A percentile compares a stretch with the other conserved stretches of the same genome.
phyloP scores from a whole-genome alignment of 805 yeast species.

The Saccharomycodes ludwigii region DNA sequence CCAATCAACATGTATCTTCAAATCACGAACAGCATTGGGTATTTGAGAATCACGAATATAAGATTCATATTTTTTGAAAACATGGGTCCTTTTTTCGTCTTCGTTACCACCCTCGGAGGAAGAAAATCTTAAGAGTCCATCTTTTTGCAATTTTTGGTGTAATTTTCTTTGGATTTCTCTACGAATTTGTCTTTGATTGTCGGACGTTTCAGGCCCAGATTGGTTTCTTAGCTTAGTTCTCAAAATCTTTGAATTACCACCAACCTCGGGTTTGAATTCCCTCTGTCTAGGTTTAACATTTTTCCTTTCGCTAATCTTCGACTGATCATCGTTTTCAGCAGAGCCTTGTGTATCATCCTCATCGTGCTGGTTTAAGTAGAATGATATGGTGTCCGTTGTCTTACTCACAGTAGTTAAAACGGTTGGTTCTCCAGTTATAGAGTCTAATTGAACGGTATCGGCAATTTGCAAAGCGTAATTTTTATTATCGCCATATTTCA shows the following conservation, averaged over 20 bases:
- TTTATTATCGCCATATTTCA: constrained; percentile 44
- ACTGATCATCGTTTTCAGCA: constrained; percentile 27
- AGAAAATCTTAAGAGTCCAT: constrained; percentile 71
- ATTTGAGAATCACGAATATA: constrained; percentile 88
- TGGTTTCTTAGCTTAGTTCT: constrained; percentile 74
- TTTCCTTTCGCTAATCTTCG: constrained; percentile 18
- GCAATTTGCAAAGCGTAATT: constrained; percentile 61
- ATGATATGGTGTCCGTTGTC: constrained; percentile 62
- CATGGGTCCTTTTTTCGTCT: constrained; percentile 36
- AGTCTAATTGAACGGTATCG: constrained; percentile 62
- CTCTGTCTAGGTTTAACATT: constrained; percentile 10
- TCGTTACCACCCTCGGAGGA: constrained; percentile 64
- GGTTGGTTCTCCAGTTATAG: constrained; percentile 35
- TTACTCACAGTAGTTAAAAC: constrained; percentile 67
- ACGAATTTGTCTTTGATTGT: constrained; percentile 58
- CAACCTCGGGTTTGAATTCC: constrained; percentile 19
- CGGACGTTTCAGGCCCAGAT: constrained; percentile 52
- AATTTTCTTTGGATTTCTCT: constrained; percentile 72
- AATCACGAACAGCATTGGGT: constrained; percentile 70
- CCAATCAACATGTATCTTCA: constrained; percentile 77
- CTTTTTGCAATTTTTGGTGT: constrained; percentile 76
- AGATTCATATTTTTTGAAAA: constrained; percentile 89
- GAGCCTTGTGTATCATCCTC: constrained; percentile 30
- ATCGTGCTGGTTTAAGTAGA: constrained; percentile 65
- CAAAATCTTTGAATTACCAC: constrained; percentile 47